These are phyloP conservation scores for Alternaria sp. DNA, from an alignment of 2,329 filamentous ascomycete genomes.

Conservation along the genomic window DNA sequence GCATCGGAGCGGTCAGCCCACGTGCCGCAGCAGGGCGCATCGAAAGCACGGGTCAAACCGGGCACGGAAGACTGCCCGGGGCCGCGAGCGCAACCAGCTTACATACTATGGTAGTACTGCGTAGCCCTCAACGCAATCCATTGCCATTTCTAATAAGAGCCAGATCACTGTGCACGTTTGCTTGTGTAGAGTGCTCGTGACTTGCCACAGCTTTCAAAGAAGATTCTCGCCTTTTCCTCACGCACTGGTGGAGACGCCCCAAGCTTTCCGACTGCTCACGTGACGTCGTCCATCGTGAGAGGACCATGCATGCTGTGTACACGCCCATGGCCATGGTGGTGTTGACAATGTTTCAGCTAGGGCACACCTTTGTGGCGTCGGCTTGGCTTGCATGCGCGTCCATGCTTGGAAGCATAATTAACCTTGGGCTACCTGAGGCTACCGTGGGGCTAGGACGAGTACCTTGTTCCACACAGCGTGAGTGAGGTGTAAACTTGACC, in stretches of 20 bases:
- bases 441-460: conserved; percentile 15
- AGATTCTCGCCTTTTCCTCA: background rate
- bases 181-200: background rate
- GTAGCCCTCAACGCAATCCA: conserved; percentile 14
- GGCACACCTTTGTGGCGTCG: conserved; percentile 15
- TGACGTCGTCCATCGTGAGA: conserved; percentile 10
- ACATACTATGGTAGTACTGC: background rate
- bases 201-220: background rate
- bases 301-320: conserved; percentile 3
- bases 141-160: conserved; percentile 6
- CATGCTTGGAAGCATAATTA: conserved; percentile 14
- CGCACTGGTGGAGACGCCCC: fast-evolving
- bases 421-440: background rate
- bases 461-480: conserved; percentile 22
- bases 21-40: conserved; percentile 9
- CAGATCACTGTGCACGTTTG: background rate
- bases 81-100: conserved; percentile 6
- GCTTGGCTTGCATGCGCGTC: conserved; percentile 24
- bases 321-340: conserved; percentile 35
- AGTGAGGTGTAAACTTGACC: conserved; percentile 10
- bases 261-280: background rate
- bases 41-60: conserved; percentile 17
- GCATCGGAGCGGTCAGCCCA: conserved; percentile 6
- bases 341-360: conserved; percentile 48
- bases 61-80: conserved; percentile 14